A percentile compares a stretch with the other conserved stretches of the same genome.
Evolutionary conservation across 305 asterid genomes (phyloP).

Genomic region (Plantago lanceolata): DNA sequence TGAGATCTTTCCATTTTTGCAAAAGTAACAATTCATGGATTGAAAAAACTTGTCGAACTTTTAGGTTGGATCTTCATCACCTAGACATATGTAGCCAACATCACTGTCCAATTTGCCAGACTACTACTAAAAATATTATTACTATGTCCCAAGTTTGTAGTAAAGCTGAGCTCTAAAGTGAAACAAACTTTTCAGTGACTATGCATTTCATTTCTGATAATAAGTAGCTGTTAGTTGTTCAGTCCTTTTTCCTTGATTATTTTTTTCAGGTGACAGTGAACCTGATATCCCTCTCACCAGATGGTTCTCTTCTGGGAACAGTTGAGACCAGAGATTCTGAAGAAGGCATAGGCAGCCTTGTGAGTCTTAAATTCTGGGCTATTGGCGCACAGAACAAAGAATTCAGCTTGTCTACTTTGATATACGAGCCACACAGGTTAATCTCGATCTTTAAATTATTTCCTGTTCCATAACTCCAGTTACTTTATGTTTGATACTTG

Average conservation of each 20-base stretch:
- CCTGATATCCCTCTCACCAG: slow-evolving; percentile 72
- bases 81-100: too few relatives aligned
- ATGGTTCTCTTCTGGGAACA: slow-evolving; percentile 78
- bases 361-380: slow-evolving; percentile 82
- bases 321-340: slow-evolving; percentile 89
- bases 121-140: too few relatives aligned
- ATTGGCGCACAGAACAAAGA: slow-evolving; percentile 53
- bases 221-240: neutral
- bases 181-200: too few relatives aligned
- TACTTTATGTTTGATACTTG: neutral
- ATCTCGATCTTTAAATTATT: slow-evolving; percentile 10
- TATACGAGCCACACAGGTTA: slow-evolving; percentile 97
- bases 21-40: too few relatives aligned
- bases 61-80: too few relatives aligned
- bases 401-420: slow-evolving; percentile 72
- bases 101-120: too few relatives aligned
- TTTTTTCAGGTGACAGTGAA: slow-evolving; percentile 64
- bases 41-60: too few relatives aligned
- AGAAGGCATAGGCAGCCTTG: slow-evolving; percentile 89
- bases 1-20: too few relatives aligned
- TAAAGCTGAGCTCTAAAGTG: too few relatives aligned
- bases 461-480: slow-evolving; percentile 13
- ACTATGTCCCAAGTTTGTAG: too few relatives aligned
- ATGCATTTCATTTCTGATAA: too few relatives aligned
- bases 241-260: slow-evolving; percentile 16